phyloP scores from a whole-genome alignment of 2,329 filamentous ascomycete genomes.

The Ciborinia camelliae region DNA sequence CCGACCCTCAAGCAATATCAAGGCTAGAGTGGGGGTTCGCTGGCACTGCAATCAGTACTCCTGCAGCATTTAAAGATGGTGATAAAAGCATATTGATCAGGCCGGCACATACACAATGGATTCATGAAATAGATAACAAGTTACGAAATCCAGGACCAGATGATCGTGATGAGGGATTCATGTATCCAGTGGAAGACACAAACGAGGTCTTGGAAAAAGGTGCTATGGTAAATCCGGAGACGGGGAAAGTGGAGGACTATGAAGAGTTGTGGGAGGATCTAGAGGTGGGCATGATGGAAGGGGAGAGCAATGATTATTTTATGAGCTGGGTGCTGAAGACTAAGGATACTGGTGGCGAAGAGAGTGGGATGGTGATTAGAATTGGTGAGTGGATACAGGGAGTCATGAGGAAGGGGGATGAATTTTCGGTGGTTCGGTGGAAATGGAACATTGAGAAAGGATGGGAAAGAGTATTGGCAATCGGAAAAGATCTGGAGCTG shows the following conservation, averaged over 20 bases:
- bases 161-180: conserved; percentile 36
- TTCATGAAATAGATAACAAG: conserved; percentile 32
- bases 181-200: conserved; percentile 30
- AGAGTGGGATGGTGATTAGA: conserved; percentile 27
- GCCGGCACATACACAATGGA: conserved; percentile 33
- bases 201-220: conserved; percentile 35
- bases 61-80: conserved; percentile 19
- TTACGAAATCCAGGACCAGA: conserved; percentile 23
- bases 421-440: conserved; percentile 25
- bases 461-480: conserved; percentile 18
- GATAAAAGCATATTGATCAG: conserved; percentile 20
- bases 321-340: conserved; percentile 28
- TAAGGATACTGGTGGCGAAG: conserved; percentile 10
- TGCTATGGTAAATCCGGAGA: conserved; percentile 32
- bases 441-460: conserved; percentile 22
- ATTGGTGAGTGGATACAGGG: conserved; percentile 27
- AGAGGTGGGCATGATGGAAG: conserved; percentile 11
- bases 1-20: conserved; percentile 17
- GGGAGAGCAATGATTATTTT: conserved; percentile 14
- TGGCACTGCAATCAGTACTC: conserved; percentile 23
- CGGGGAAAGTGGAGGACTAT: conserved; percentile 34
- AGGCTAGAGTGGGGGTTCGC: conserved; percentile 37
- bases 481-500: conserved; percentile 13
- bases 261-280: conserved; percentile 39
- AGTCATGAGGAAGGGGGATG: conserved; percentile 24